phyloP scores from a whole-genome alignment of 1,139 yeast species.

The Pichia sp. region DNA sequence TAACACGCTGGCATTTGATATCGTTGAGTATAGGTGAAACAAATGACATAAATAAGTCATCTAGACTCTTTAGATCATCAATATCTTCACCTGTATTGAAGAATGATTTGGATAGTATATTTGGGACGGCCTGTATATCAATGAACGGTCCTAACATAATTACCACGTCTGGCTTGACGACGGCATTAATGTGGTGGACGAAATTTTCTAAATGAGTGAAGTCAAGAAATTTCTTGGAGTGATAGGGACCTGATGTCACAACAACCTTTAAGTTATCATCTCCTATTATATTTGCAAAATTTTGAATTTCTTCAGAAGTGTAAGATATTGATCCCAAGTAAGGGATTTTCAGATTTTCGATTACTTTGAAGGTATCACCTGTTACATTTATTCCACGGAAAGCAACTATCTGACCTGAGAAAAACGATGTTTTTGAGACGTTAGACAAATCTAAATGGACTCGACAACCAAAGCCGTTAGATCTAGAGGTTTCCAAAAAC shows the following conservation, averaged over 20 bases:
- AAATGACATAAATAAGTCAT: slow-evolving; percentile 61
- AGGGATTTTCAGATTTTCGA: slow-evolving; percentile 61
- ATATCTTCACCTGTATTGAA: slow-evolving; percentile 10
- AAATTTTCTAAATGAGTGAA: slow-evolving; percentile 49
- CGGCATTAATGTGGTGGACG: slow-evolving; percentile 55
- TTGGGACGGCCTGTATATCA: slow-evolving; percentile 44
- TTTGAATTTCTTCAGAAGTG: slow-evolving; percentile 44
- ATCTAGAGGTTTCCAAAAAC: slow-evolving; percentile 76
- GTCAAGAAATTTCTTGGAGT: slow-evolving; percentile 43
- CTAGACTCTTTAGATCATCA: slow-evolving; percentile 49
- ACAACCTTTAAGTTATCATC: slow-evolving; percentile 37
- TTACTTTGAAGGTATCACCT: slow-evolving; percentile 72
- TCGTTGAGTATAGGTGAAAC: slow-evolving; percentile 61
- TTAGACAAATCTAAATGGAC: slow-evolving; percentile 52
- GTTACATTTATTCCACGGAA: slow-evolving; percentile 79
- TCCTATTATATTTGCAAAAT: slow-evolving; percentile 34
- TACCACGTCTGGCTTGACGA: slow-evolving; percentile 63
- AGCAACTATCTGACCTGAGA: slow-evolving; percentile 87
- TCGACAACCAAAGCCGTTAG: slow-evolving; percentile 79
- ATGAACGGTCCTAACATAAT: slow-evolving; percentile 82
- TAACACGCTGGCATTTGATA: slow-evolving; percentile 51
- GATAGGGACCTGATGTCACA: slow-evolving; percentile 59
- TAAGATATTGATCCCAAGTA: slow-evolving; percentile 69
- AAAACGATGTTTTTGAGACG: slow-evolving; percentile 56
- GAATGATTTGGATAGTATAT: slow-evolving; percentile 3